These are phyloP conservation scores for Suhomyces wounanorum DNA, from an alignment of 1,139 yeast species.

Conservation along the genomic window DNA sequence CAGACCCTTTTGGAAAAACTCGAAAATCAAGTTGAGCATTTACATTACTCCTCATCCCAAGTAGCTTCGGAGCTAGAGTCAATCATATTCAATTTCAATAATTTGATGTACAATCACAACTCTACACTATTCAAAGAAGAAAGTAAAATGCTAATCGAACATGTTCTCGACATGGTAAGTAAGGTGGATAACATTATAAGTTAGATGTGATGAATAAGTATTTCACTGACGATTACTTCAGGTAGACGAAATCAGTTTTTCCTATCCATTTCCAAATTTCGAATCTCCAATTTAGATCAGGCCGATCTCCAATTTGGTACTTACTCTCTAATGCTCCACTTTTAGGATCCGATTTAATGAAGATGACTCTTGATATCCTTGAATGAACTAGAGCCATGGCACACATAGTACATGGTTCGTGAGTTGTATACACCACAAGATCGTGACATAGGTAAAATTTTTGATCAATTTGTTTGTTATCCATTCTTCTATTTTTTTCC, in stretches of 20 bases:
- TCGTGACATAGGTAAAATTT: constrained; percentile 68
- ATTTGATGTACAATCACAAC: constrained; percentile 12
- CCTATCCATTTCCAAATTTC: constrained; percentile 72
- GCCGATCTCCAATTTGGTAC: constrained; percentile 72
- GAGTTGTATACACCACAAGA: constrained; percentile 80
- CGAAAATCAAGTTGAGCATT: constrained; percentile 11
- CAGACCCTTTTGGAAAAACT: constrained; percentile 15
- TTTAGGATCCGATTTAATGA: constrained; percentile 43
- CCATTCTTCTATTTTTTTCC: constrained; percentile 40
- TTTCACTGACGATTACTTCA: not conserved
- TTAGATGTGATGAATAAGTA: not conserved
- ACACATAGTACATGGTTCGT: constrained; percentile 98
- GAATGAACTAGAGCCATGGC: constrained; percentile 95
- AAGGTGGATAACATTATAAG: not conserved
- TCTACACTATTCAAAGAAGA: not conserved
- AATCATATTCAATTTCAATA: constrained; percentile 17
- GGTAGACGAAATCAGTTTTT: constrained; percentile 18
- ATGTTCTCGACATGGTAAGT: constrained; percentile 4
- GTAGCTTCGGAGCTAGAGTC: not conserved
- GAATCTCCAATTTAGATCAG: constrained; percentile 75
- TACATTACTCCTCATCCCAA: constrained; percentile 13
- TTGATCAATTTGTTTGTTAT: constrained; percentile 7
- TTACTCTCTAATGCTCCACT: constrained; percentile 61
- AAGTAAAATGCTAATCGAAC: constrained; percentile 3
- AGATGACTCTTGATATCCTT: constrained; percentile 69